Base-by-base conservation (phyloP, 495 filamentous ascomycete species). In the Xylaria telfairii region DNA sequence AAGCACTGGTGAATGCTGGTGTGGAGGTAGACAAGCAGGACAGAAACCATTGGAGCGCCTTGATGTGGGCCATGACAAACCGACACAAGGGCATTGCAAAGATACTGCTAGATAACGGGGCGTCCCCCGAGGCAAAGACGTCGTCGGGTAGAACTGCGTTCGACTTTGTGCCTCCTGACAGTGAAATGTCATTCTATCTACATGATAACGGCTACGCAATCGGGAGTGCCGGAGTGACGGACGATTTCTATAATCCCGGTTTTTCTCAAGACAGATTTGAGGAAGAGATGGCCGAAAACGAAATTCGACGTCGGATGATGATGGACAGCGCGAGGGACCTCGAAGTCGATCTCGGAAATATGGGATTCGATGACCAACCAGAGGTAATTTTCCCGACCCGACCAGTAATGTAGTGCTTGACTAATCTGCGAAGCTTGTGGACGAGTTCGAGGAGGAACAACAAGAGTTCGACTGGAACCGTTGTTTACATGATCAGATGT, bases 51-150 rank as follows among this genome's bases (percentile, higher is more conserved):
- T 99, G 96, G 96, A 99, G 93, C 78, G 91, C 96, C 21, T 83
- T 99, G 74, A 99, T 98, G 96, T 99, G 96, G 96, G 96, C 96
- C 39, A 98, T 98, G 93, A 98, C 96, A 47, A 99, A 98, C 78
- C 85, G 94, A 72, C 96, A 99, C 78, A 98, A 98, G 80, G 90
- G 89, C 37, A 98, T 99, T 74, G 93, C 93, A 28, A 98, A 98
- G 76, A 84, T 92, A 19, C 82, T 99, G 26, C 86, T 99, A 39
- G 95, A 98, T 75, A 91, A 95, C 76, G 96, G 96, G 3, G 96
- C 96, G 17, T 97, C 94, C n/a, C 89, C 94, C 26, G 94, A 98
- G 78, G 92, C 96, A 69, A 97, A 96, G 79, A 98, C 96, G 0
- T 93, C 93, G 0, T 92, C 92, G 2, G 96, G 96, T 41, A 90